Evolutionary conservation across 352 stramenopile species (phyloP), one percentile per base, ranked within the genome.

Genomic region (Globisporangium takayamanum): DNA sequence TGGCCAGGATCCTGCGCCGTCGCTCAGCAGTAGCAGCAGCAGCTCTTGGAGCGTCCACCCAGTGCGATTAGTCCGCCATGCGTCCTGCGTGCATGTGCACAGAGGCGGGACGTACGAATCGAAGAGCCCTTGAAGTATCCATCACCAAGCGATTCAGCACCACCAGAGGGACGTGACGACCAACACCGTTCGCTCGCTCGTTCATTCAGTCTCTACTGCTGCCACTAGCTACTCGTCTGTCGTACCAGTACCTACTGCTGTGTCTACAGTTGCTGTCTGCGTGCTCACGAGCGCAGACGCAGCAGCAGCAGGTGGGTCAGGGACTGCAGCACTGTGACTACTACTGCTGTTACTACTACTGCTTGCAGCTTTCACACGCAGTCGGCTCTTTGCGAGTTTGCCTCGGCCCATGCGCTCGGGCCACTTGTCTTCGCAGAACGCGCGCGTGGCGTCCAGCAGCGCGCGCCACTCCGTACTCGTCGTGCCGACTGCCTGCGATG

Each of bases 401-500:
- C 62, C 55, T 49, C 84, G 84, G 20, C 76, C 70, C 50, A 64
- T 69, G 16, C 78, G 80, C 45, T 90, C 76, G 5, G 78, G 78
- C 80, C 80, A 90, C 49, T 72, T 75, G 6, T 76, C 69, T 65
- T 90, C 80, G 41, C 80, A 90, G 50, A 82, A 87, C 4, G 57
- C 57, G 10, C 67, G 73, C 12, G 78, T 62, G 5, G 72, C 66
- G 11, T 68, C 56, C 16, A 81, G 36, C 25, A 83, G 72, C 3
- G 56, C 12, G 22, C 62, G 65, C 80, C 80, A 90, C 10, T 60
- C 20, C 8, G 44, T 12, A 36, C 46, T 49, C 33, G 33, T 42
- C 28, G 20, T 37, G 12, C 45, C 51, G 39, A 55, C 15, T 10
- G 36, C 20, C 2, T n/a, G 33, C 12, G 45, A 46, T 15, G 37